Conservation (phyloP, 768 basidiomycete genomes). For the Mycena filopes region DNA sequence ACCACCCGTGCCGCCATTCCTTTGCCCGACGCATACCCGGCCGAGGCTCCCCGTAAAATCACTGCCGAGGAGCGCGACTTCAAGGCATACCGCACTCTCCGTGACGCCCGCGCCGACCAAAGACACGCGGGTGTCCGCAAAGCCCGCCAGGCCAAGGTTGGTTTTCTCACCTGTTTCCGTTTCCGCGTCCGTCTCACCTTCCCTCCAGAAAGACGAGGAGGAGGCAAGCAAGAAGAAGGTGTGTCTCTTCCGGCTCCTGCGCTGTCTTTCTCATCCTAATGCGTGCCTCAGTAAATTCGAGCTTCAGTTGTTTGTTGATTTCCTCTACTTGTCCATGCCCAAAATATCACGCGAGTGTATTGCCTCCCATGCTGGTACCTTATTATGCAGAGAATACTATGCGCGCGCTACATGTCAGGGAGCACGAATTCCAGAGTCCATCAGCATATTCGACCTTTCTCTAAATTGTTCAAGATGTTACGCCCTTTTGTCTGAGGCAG, state of each 20-base stretch:
- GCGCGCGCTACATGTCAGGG: conserved; percentile 13
- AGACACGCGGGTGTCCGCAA: conserved; percentile 91
- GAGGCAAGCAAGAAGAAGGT: conserved; percentile 90
- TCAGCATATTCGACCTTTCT: conserved; percentile 11
- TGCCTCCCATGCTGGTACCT: conserved; percentile 45
- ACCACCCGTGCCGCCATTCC: conserved; percentile 76
- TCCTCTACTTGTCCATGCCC: conserved; percentile 38
- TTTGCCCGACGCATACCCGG: conserved; percentile 72
- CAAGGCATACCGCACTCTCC: conserved; percentile 90
- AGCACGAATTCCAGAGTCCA: conserved; percentile 12
- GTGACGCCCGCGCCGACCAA: conserved; percentile 81
- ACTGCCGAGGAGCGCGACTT: conserved; percentile 90
- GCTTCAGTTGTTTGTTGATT: conserved; percentile 39
- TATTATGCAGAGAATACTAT: conserved; percentile 50
- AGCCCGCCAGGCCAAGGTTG: conserved; percentile 84
- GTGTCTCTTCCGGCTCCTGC: conserved; percentile 49
- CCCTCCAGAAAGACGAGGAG: conserved; percentile 84
- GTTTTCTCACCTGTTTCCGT: conserved; percentile 38
- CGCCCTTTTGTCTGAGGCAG: conserved; percentile 27
- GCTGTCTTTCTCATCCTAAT: conserved; percentile 34
- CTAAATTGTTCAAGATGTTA: conserved; percentile 18
- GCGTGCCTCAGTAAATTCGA: conserved; percentile 31
- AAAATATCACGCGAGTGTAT: conserved; percentile 50
- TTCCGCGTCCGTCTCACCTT: conserved; percentile 9
- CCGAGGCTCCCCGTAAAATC: conserved; percentile 93